phyloP scores from a whole-genome alignment of 1,284 basidiomycete species.

The Caloboletus inedulis region DNA sequence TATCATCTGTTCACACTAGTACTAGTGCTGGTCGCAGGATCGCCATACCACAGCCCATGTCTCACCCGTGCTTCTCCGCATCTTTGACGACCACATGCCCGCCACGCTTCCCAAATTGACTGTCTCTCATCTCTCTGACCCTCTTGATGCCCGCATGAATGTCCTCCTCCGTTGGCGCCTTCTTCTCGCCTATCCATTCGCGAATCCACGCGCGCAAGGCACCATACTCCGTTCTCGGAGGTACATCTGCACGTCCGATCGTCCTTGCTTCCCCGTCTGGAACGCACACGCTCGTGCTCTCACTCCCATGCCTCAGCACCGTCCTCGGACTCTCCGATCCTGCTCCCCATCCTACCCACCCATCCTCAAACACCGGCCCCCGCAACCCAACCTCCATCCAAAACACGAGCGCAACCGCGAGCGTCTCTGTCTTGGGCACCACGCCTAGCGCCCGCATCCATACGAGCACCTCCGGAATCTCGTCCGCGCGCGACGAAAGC shows the following conservation, averaged over 20 bases:
- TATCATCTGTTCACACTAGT: background rate
- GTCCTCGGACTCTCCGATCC: background rate
- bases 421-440: conserved; percentile 49
- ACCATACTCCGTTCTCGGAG: conserved; percentile 23
- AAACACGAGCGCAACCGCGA: conserved; percentile 64
- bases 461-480: conserved; percentile 68
- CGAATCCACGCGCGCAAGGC: conserved; percentile 57
- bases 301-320: background rate
- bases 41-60: background rate
- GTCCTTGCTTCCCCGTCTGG: conserved; percentile 18
- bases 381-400: conserved; percentile 69
- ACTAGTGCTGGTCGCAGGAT: background rate
- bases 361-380: conserved; percentile 52
- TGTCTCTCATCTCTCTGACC: conserved; percentile 31
- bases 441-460: conserved; percentile 74
- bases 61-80: background rate
- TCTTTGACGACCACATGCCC: conserved; percentile 5
- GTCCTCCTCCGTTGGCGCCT: conserved; percentile 49
- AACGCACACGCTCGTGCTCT: conserved; percentile 45
- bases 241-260: background rate
- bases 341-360: conserved; percentile 23
- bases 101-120: conserved; percentile 14
- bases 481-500: conserved; percentile 43
- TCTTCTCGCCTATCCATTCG: conserved; percentile 60
- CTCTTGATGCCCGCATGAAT: conserved; percentile 30